Evolutionary conservation across 768 basidiomycete genomes (phyloP).

Genomic region (Bullera alba): DNA sequence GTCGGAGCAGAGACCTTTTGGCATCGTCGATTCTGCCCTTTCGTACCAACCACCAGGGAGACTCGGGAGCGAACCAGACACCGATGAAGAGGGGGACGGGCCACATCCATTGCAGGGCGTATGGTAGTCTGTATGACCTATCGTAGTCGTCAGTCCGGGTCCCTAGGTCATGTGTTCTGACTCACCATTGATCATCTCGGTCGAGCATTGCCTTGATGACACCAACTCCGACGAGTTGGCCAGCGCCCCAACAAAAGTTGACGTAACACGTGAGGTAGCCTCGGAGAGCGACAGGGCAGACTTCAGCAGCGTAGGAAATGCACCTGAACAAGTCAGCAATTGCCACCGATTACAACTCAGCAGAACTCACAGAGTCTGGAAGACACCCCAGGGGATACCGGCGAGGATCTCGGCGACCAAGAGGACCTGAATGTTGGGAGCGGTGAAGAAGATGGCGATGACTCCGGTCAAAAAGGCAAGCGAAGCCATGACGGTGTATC

Average conservation of each 20-base stretch:
- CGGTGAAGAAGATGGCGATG: conserved; percentile 38
- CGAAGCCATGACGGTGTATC: conserved; percentile 40
- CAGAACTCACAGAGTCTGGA: conserved; percentile 19
- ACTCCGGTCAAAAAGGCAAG: conserved; percentile 29
- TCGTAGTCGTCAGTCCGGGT: no score
- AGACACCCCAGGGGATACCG: conserved; percentile 47
- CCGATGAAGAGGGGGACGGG: conserved; percentile 27
- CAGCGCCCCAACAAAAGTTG: conserved; percentile 47
- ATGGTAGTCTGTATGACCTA: conserved; percentile 26
- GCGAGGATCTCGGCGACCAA: conserved; percentile 39
- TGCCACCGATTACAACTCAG: no score
- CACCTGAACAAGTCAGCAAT: conserved; percentile 14
- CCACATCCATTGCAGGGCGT: conserved; percentile 31
- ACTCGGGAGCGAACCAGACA: conserved; percentile 40
- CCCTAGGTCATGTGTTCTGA: no score
- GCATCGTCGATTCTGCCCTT: conserved; percentile 35
- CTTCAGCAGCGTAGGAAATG: conserved; percentile 43
- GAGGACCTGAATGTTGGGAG: conserved; percentile 23
- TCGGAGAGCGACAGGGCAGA: conserved; percentile 42
- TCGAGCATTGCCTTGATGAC: conserved; percentile 37
- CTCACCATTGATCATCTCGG: conserved; percentile 34
- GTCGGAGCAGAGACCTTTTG: conserved; percentile 19
- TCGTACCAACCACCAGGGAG: conserved; percentile 43
- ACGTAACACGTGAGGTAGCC: conserved; percentile 41
- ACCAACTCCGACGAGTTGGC: conserved; percentile 39